These are phyloP conservation scores for Mycena rosella DNA, from an alignment of 768 basidiomycete species.

Conservation along the genomic window DNA sequence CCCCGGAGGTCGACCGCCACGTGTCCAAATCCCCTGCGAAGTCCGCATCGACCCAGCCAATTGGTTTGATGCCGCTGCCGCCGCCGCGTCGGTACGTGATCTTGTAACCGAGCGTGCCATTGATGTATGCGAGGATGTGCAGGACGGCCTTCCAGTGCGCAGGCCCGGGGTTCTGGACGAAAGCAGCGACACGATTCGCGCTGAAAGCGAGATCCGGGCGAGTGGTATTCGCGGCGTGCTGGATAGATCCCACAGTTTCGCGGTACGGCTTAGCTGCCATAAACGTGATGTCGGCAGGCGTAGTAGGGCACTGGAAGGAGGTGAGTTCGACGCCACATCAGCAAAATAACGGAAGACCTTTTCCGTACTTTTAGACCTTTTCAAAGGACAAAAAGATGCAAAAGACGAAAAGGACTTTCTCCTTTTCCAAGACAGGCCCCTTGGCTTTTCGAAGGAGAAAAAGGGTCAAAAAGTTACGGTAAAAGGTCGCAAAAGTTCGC, in stretches of 20 bases:
- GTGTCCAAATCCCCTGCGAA: constrained; percentile 39
- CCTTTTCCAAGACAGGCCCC: no score
- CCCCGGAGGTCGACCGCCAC: no score
- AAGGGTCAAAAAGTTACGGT: no score
- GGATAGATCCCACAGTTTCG: constrained; percentile 39
- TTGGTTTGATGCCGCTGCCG: constrained; percentile 34
- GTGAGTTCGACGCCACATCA: constrained; percentile 35
- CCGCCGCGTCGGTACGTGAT: no score
- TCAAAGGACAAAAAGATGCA: no score
- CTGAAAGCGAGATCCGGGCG: constrained; percentile 45
- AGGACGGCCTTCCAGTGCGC: constrained; percentile 54
- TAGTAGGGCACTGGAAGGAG: constrained; percentile 17
- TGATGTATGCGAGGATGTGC: constrained; percentile 50
- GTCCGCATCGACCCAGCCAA: constrained; percentile 42
- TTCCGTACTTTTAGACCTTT: no score
- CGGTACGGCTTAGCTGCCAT: constrained; percentile 45
- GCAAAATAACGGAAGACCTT: no score
- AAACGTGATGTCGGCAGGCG: constrained; percentile 22
- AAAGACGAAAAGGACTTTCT: no score
- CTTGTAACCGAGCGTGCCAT: constrained; percentile 43
- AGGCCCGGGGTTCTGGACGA: constrained; percentile 41
- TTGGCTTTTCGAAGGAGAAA: no score
- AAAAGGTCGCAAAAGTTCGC: no score
- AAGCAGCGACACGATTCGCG: constrained; percentile 36
- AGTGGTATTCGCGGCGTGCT: constrained; percentile 40